These are phyloP conservation scores for Pistacia integerrima DNA, from an alignment of 345 rosid genomes.

Conservation along the genomic window DNA sequence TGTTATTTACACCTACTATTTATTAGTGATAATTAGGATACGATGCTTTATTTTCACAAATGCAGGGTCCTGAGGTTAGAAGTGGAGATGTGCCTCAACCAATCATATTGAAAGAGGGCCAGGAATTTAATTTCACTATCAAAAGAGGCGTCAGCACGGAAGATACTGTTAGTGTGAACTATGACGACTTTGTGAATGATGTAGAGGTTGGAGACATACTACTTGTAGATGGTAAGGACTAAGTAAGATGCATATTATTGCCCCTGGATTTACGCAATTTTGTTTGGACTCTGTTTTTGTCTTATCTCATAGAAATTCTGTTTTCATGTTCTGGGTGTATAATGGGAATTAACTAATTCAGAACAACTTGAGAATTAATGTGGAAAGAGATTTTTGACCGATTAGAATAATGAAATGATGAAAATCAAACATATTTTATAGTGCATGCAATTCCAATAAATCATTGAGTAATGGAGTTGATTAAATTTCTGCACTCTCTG, in stretches of 20 bases:
- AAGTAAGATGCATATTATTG: conserved; percentile 9
- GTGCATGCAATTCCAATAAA: not conserved
- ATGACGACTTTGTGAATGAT: conserved; percentile 86
- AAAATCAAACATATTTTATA: not conserved
- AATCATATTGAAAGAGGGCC: conserved; percentile 71
- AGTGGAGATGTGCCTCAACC: conserved; percentile 97
- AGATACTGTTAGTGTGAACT: conserved; percentile 90
- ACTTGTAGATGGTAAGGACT: conserved; percentile 82
- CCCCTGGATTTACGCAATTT: not conserved
- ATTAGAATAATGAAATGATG: not conserved
- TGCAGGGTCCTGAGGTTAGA: conserved; percentile 98
- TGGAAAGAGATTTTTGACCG: not conserved
- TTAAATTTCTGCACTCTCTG: not conserved
- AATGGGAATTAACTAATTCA: not conserved
- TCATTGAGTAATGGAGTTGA: not conserved
- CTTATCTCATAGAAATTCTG: conserved; percentile 1
- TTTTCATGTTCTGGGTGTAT: not conserved
- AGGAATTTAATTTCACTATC: conserved; percentile 87
- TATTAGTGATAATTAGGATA: not conserved
- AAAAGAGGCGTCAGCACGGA: conserved; percentile 73
- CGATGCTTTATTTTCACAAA: conserved; percentile 10
- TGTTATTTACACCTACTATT: not conserved
- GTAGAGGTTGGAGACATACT: conserved; percentile 87
- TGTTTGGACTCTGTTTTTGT: not conserved
- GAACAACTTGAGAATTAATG: not conserved